These are phyloP conservation scores for Cupressus sempervirens DNA, from an alignment of 75 land plant genomes.

Conservation along the genomic window DNA sequence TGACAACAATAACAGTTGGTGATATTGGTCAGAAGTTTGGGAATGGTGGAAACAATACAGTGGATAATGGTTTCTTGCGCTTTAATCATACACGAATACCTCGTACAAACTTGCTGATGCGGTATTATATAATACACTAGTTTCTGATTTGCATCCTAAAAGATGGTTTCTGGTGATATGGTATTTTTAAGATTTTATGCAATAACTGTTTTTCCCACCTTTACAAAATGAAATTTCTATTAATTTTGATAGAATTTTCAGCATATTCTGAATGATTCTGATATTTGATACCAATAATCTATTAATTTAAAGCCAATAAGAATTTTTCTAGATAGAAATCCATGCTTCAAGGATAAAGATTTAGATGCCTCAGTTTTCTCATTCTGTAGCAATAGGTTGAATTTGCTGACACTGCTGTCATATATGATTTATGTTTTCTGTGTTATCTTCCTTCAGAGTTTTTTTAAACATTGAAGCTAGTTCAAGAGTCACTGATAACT, in stretches of 20 bases:
- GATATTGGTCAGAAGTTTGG: slow-evolving; percentile 33
- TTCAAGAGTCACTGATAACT: background rate
- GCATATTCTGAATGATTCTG: slow-evolving; percentile 4
- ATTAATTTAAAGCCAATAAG: background rate
- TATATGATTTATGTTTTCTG: background rate
- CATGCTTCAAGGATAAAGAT: background rate
- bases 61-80: slow-evolving; percentile 25
- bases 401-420: background rate
- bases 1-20: slow-evolving; percentile 25
- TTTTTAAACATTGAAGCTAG: background rate
- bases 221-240: background rate
- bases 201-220: background rate
- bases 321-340: too few species aligned
- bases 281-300: background rate
- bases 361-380: background rate
- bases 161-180: background rate
- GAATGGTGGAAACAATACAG: slow-evolving; percentile 28
- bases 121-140: slow-evolving; percentile 13
- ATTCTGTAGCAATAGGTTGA: background rate
- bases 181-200: background rate
- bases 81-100: slow-evolving; percentile 23
- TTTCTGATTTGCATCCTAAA: background rate
- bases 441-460: background rate
- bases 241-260: background rate
- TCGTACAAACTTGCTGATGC: slow-evolving; percentile 32